phyloP scores from a whole-genome alignment of 2,329 filamentous ascomycete species.

The Penicillium sclerotiorum region DNA sequence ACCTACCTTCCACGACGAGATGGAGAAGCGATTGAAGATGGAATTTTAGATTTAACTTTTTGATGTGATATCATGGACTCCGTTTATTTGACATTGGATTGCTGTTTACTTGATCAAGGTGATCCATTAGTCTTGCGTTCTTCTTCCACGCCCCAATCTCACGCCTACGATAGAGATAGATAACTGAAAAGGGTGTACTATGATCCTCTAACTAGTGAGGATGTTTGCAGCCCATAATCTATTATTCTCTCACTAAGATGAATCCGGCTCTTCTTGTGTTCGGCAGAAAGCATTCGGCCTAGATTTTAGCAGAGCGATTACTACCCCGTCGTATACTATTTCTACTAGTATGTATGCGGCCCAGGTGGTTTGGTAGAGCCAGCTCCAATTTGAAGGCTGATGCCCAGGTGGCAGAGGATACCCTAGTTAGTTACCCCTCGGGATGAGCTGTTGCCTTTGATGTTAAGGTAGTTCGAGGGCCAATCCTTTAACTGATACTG shows the following conservation, averaged over 20 bases:
- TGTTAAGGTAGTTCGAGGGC: no score
- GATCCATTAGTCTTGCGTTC: constrained; percentile 19
- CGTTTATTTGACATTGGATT: constrained; percentile 1
- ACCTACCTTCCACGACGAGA: constrained; percentile 83
- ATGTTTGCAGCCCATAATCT: constrained; percentile 12
- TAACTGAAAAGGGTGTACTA: constrained; percentile 4
- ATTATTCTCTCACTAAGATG: constrained; percentile 2
- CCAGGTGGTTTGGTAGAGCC: no score
- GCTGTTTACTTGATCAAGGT: constrained; percentile 14
- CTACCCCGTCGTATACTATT: no score
- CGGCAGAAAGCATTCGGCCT: background rate
- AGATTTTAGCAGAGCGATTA: background rate
- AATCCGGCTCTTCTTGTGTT: no score
- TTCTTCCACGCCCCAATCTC: constrained; percentile 2
- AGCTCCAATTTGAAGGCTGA: no score
- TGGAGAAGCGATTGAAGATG: constrained; percentile 91
- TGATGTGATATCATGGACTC: constrained; percentile 14
- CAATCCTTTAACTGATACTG: no score
- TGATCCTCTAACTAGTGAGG: background rate
- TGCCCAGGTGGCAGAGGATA: no score
- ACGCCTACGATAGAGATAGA: constrained; percentile 23
- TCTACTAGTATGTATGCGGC: no score
- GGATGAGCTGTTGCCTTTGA: no score
- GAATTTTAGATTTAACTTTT: constrained; percentile 36
- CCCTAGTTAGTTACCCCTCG: no score